Percentiles rank a stretch among this genome's conserved stretches.
phyloP scores from a whole-genome alignment of 163 green algal genomes.

The Scenedesmus sp. region DNA sequence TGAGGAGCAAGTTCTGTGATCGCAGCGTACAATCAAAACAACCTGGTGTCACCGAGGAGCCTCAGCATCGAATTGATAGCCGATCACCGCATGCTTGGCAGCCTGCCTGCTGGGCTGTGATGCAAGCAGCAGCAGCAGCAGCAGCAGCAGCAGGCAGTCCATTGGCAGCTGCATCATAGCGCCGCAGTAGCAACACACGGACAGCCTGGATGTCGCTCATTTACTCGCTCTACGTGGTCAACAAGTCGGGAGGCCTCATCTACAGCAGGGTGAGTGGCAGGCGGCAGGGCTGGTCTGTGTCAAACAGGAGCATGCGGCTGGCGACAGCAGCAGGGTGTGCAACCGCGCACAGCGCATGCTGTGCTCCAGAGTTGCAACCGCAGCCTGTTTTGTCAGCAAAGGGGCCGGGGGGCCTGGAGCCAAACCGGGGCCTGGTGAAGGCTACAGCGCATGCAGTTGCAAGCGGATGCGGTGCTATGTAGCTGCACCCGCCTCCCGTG shows the following conservation, averaged over 20 bases:
- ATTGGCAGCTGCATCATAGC: neutral
- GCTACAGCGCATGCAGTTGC: too few species aligned
- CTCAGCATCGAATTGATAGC: neutral
- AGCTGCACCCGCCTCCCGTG: too few species aligned
- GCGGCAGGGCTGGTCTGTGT: neutral
- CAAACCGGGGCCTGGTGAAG: too few species aligned
- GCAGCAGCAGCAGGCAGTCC: neutral
- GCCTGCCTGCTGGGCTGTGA: neutral
- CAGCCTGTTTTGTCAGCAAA: too few species aligned
- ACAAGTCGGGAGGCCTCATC: slow-evolving; percentile 94
- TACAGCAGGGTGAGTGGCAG: slow-evolving; percentile 79
- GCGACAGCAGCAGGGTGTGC: slow-evolving; percentile 14
- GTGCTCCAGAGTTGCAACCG: too few species aligned
- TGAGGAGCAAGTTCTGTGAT: too few species aligned
- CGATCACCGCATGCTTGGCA: neutral
- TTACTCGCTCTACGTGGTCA: slow-evolving; percentile 87
- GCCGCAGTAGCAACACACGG: too few species aligned
- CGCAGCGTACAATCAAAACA: neutral
- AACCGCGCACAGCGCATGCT: too few species aligned
- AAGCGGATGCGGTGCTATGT: too few species aligned
- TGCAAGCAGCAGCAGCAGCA: neutral
- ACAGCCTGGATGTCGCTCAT: slow-evolving; percentile 30
- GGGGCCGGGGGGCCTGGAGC: too few species aligned
- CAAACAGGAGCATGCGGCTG: neutral
- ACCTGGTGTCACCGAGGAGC: too few species aligned